Percentiles rank a stretch among this genome's conserved stretches.
Evolutionary conservation across 2,329 filamentous ascomycete species (phyloP).

Genomic region (Helotiales sp.): DNA sequence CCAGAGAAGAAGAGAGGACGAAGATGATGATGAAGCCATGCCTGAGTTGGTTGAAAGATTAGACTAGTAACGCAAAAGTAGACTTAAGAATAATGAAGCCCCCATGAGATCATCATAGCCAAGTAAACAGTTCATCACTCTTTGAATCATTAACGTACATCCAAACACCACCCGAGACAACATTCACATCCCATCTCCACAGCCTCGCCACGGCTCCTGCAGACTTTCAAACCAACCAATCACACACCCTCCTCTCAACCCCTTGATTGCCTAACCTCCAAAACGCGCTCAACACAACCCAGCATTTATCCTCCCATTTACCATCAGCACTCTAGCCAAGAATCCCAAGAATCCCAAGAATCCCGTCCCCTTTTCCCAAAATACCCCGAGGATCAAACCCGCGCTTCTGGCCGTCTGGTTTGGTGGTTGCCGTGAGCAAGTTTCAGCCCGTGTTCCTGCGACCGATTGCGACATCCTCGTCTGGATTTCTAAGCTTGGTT

Average conservation of each 20-base stretch:
- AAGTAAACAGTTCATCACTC: background rate
- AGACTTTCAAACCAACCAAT: background rate
- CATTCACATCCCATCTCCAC: background rate
- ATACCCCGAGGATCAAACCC: background rate
- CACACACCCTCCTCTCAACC: background rate
- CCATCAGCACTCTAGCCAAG: background rate
- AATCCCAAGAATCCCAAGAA: no score
- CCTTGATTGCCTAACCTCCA: background rate
- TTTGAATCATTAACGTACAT: background rate
- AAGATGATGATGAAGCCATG: slow-evolving; percentile 16
- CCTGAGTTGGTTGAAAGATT: slow-evolving; percentile 11
- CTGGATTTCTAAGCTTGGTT: slow-evolving; percentile 1
- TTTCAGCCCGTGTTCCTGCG: background rate
- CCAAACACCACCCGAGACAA: no score
- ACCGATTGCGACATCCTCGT: background rate
- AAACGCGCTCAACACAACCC: background rate
- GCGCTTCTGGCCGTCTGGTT: background rate
- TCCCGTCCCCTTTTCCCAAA: background rate
- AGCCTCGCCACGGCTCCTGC: background rate
- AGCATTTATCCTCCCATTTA: background rate
- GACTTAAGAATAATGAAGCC: no score
- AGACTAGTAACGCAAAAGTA: no score
- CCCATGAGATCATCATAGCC: no score
- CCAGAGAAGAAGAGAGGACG: background rate
- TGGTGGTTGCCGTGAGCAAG: slow-evolving; percentile 3